phyloP scores from a whole-genome alignment of 805 yeast genomes.

The Hanseniaspora vineae region DNA sequence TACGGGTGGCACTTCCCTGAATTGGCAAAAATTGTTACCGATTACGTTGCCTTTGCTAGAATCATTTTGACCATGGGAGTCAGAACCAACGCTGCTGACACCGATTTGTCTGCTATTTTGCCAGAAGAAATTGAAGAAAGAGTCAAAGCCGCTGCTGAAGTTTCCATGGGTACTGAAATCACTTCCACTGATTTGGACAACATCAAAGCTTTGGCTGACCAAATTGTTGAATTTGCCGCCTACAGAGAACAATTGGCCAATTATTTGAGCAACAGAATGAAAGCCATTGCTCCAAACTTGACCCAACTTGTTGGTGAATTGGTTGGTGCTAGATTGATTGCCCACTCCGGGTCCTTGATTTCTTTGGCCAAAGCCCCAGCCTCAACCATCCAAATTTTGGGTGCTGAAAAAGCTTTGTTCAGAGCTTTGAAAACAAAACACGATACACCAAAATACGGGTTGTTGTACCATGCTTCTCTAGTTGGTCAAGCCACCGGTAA shows the following conservation, averaged over 20 bases:
- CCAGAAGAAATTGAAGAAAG: conserved; percentile 90
- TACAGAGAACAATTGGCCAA: conserved; percentile 93
- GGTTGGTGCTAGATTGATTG: conserved; percentile 95
- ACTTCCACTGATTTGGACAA: conserved; percentile 81
- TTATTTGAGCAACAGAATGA: conserved; percentile 89
- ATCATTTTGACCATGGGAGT: conserved; percentile 88
- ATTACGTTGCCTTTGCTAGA: conserved; percentile 93
- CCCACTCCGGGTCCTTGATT: conserved; percentile 91
- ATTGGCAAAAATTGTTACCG: conserved; percentile 91
- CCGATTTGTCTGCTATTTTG: conserved; percentile 78
- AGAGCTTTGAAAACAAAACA: conserved; percentile 98
- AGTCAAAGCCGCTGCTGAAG: conserved; percentile 94
- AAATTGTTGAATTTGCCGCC: conserved; percentile 89
- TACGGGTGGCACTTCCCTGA: conserved; percentile 99
- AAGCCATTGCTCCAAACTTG: conserved; percentile 96
- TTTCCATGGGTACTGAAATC: conserved; percentile 99
- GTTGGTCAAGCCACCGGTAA: conserved; percentile 97
- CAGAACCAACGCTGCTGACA: conserved; percentile 79
- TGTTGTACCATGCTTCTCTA: conserved; percentile 89
- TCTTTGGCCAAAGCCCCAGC: conserved; percentile 98
- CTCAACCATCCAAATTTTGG: conserved; percentile 93
- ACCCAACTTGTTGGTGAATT: conserved; percentile 94
- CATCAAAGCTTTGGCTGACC: conserved; percentile 85
- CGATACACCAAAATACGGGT: conserved; percentile 97
- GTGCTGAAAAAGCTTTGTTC: conserved; percentile 98